phyloP scores from a whole-genome alignment of 2,329 filamentous ascomycete species.

The Colletotrichum noveboracense region DNA sequence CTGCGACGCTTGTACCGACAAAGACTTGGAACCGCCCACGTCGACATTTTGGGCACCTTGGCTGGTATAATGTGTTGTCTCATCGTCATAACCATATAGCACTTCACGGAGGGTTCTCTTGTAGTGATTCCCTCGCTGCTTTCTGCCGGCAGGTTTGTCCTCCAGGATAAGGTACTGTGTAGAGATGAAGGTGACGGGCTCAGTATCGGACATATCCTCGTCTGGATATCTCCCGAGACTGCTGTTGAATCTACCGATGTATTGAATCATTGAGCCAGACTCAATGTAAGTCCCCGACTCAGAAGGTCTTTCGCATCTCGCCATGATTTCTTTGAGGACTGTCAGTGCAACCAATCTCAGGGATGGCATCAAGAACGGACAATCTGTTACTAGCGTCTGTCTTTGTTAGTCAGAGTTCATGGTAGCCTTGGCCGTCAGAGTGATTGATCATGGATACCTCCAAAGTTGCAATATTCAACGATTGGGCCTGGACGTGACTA shows the following conservation, averaged over 20 bases:
- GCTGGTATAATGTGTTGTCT: not conserved
- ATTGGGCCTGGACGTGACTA: not conserved
- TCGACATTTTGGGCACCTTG: not conserved
- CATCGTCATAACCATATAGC: not conserved
- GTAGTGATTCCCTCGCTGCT: not conserved
- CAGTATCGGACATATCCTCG: not conserved
- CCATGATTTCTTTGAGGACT: not conserved
- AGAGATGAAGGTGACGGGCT: not conserved
- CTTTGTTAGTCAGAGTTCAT: constrained; percentile 3
- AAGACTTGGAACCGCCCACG: not conserved
- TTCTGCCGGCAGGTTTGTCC: not conserved
- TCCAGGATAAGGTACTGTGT: not conserved
- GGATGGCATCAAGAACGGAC: not conserved
- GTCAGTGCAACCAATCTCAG: not conserved
- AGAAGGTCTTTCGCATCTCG: not conserved
- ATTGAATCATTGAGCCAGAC: not conserved
- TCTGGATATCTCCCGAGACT: not conserved
- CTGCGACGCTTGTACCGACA: not conserved
- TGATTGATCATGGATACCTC: not conserved
- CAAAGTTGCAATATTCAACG: not conserved
- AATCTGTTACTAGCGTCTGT: not conserved
- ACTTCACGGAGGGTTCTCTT: not conserved
- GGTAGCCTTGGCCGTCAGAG: not conserved
- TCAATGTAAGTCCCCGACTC: not conserved
- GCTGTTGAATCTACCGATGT: not conserved